phyloP scores from a whole-genome alignment of 129 eudicot species.

The Silybum marianum region DNA sequence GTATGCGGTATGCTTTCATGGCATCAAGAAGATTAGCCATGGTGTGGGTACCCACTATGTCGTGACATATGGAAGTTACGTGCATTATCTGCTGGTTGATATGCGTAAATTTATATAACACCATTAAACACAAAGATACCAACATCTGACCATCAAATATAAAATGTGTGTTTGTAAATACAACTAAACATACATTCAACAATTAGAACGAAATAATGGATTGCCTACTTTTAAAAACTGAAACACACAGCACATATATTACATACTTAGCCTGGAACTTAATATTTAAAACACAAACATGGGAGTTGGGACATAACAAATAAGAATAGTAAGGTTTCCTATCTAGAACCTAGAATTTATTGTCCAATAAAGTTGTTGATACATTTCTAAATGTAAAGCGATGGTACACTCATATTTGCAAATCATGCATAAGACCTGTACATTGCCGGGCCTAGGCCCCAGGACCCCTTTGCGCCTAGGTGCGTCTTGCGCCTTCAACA shows the following conservation, averaged over 20 bases:
- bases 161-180: not conserved
- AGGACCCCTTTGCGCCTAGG: too few species aligned
- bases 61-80: not conserved
- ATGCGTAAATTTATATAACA: not conserved
- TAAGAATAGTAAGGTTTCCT: not conserved
- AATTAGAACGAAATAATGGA: not conserved
- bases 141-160: not conserved
- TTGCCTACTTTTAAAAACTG: not conserved
- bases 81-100: not conserved
- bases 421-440: not conserved
- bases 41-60: too few species aligned
- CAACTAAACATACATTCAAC: not conserved
- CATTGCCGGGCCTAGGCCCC: too few species aligned
- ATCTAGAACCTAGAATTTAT: not conserved
- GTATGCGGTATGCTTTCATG: too few species aligned
- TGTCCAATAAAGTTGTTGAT: not conserved
- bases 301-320: not conserved
- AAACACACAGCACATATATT: not conserved
- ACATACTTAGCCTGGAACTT: not conserved
- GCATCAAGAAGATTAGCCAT: too few species aligned
- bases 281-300: not conserved
- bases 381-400: not conserved
- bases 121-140: not conserved
- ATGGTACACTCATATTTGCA: not conserved
- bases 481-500: too few species aligned